Conservation (phyloP, 2,329 filamentous ascomycete genomes). For the Myotisia sp. region DNA sequence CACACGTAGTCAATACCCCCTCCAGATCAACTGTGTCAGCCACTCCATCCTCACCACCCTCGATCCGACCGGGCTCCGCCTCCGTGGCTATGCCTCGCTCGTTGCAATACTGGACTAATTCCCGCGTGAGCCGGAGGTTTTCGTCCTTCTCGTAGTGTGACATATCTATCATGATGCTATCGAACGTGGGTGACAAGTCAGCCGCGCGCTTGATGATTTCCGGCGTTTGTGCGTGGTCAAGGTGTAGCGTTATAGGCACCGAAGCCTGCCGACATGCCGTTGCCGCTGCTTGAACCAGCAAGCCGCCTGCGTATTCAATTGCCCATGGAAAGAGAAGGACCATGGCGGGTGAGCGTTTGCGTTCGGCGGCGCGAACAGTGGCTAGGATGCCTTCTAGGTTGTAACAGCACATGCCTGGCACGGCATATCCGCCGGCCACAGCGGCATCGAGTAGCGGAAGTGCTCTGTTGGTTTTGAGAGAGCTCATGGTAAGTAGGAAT, state of each 20-base stretch:
- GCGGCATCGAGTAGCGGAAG: slow-evolving; percentile 45
- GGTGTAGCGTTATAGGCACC: slow-evolving; percentile 49
- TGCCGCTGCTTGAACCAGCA: slow-evolving; percentile 43
- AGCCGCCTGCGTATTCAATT: slow-evolving; percentile 47
- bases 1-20: slow-evolving; percentile 51
- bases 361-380: slow-evolving; percentile 54
- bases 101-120: slow-evolving; percentile 50
- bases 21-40: slow-evolving; percentile 50
- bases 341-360: slow-evolving; percentile 52
- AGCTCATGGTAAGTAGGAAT: slow-evolving; percentile 18
- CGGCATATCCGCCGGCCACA: slow-evolving; percentile 41
- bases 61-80: slow-evolving; percentile 57
- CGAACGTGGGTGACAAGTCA: slow-evolving; percentile 46
- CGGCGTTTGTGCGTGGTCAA: slow-evolving; percentile 52
- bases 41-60: slow-evolving; percentile 61
- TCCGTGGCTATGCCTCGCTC: slow-evolving; percentile 53
- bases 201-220: slow-evolving; percentile 48
- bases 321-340: slow-evolving; percentile 65
- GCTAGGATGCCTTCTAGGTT: slow-evolving; percentile 59
- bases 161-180: slow-evolving; percentile 69
- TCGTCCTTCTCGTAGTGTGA: slow-evolving; percentile 56
- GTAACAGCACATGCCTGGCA: slow-evolving; percentile 50
- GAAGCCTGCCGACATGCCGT: slow-evolving; percentile 41
- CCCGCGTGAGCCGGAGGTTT: slow-evolving; percentile 50
- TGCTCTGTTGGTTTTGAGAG: slow-evolving; percentile 36